Evolutionary conservation across 805 yeast species (phyloP), one percentile per base, ranked within the genome.

Genomic region (Isabelozyma pseudorhagii): DNA sequence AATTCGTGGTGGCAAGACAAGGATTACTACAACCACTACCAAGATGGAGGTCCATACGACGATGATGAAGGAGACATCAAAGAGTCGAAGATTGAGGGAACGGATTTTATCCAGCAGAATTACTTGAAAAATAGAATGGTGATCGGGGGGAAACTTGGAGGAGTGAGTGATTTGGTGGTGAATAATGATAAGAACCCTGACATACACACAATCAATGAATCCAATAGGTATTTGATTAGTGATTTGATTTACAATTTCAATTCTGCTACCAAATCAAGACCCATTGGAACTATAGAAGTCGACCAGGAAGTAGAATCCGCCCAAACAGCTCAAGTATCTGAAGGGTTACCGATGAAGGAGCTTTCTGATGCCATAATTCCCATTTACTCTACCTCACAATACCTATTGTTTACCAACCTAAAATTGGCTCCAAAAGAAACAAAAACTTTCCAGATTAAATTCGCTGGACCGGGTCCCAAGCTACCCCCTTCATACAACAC

Each of bases 401-500:
- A 64, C 13, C 63, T 74, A 31, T 48, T 73, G n/a, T 74, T 74
- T 48, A 56, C 72, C 9, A 68, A 72, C 49, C 49, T 68, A 3
- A 40, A 45, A 1, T 50, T 72, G 8, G 48, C 48, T 7, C 61
- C 62, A 14, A 51, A 51, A 2, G 50, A 58, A 1, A 34, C 54
- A 1, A 58, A 58, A 44, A 38, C 52, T 4, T 68, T 61, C 52
- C 53, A 47, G 14, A 46, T 72, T 8, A 59, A 52, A 40, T 56
- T 70, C 48, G 67, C 64, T 1, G 54, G 53, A 18, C 49, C 62
- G 3, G 46, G 51, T n/a, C 46, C 48, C 7, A 54, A 55, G 13
- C 53, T 66, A 31, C 77, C 79, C 7, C 79, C 79, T 0, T 63
- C 71, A 11, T 74, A 74, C 56, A 74, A 74, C 53, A 55, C 72